A percentile compares a stretch with the other conserved stretches of the same genome.
These are phyloP conservation scores for Ehretia macrophylla DNA, from an alignment of 257 asterid genomes.

Conservation along the genomic window DNA sequence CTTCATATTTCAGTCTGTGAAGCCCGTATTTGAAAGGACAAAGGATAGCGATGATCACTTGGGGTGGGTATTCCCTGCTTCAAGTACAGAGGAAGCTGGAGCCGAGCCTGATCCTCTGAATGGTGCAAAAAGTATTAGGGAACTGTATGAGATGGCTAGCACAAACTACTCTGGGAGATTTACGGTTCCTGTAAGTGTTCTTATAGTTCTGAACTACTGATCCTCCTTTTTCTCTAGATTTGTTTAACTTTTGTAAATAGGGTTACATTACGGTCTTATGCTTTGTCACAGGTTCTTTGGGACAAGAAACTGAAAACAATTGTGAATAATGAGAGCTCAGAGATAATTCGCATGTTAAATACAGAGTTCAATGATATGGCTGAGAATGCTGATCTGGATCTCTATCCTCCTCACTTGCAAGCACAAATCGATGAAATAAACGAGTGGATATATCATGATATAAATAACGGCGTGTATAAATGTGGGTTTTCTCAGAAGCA, in stretches of 20 bases:
- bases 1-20: conserved; percentile 55
- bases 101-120: conserved; percentile 76
- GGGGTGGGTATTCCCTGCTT: conserved; percentile 90
- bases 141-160: conserved; percentile 79
- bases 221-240: background rate
- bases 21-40: conserved; percentile 79
- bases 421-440: conserved; percentile 58
- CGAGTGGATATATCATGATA: conserved; percentile 65
- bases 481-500: conserved; percentile 94
- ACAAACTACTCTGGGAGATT: conserved; percentile 69
- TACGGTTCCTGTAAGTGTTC: conserved; percentile 70
- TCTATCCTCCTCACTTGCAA: conserved; percentile 77
- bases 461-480: conserved; percentile 81
- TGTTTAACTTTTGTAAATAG: background rate
- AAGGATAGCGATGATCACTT: conserved; percentile 83
- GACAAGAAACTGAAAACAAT: conserved; percentile 78
- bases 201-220: background rate
- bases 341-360: conserved; percentile 86
- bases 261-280: conserved; percentile 2
- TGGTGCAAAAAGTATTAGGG: conserved; percentile 69
- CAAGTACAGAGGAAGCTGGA: conserved; percentile 60
- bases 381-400: conserved; percentile 64
- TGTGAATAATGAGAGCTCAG: conserved; percentile 83
- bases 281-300: conserved; percentile 71
- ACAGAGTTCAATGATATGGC: conserved; percentile 80